Conservation (phyloP, 2,329 filamentous ascomycete species). For the Calonectria naviculata region DNA sequence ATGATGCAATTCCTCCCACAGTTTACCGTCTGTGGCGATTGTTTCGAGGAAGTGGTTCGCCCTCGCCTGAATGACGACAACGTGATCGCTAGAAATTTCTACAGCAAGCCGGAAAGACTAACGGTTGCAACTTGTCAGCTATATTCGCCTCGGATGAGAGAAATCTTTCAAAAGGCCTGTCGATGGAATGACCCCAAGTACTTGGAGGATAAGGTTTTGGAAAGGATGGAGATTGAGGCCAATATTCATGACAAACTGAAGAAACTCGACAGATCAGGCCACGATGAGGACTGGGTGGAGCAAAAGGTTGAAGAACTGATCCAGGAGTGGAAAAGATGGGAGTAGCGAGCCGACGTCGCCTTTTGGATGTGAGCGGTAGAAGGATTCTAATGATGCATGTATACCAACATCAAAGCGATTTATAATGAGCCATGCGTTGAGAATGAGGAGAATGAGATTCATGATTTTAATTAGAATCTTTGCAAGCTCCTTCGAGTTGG, state of each 20-base stretch:
- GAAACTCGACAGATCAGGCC: constrained; percentile 50
- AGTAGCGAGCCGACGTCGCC: constrained; percentile 51
- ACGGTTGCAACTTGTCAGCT: constrained; percentile 76
- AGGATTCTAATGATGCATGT: constrained; percentile 32
- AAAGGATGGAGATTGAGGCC: constrained; percentile 69
- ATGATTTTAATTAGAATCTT: constrained; percentile 10
- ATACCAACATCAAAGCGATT: constrained; percentile 27
- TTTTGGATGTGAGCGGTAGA: background rate
- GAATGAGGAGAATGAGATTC: constrained; percentile 32
- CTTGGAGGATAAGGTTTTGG: constrained; percentile 66
- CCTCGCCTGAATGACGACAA: constrained; percentile 67
- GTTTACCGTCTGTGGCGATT: constrained; percentile 88
- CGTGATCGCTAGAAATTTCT: constrained; percentile 74
- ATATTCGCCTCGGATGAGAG: constrained; percentile 83
- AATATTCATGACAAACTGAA: constrained; percentile 67
- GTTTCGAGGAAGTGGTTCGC: constrained; percentile 83
- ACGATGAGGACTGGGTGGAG: constrained; percentile 51
- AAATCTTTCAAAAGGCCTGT: constrained; percentile 76
- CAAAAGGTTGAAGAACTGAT: constrained; percentile 60
- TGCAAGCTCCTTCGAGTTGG: constrained; percentile 1
- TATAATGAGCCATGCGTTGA: constrained; percentile 27
- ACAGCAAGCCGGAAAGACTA: constrained; percentile 67
- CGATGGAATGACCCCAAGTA: constrained; percentile 74
- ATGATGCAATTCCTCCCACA: constrained; percentile 79
- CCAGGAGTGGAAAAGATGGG: constrained; percentile 68